A percentile compares a stretch with the other conserved stretches of the same genome.
phyloP scores from a whole-genome alignment of 441 rosid species.

The Arabidopsis hybrid region DNA sequence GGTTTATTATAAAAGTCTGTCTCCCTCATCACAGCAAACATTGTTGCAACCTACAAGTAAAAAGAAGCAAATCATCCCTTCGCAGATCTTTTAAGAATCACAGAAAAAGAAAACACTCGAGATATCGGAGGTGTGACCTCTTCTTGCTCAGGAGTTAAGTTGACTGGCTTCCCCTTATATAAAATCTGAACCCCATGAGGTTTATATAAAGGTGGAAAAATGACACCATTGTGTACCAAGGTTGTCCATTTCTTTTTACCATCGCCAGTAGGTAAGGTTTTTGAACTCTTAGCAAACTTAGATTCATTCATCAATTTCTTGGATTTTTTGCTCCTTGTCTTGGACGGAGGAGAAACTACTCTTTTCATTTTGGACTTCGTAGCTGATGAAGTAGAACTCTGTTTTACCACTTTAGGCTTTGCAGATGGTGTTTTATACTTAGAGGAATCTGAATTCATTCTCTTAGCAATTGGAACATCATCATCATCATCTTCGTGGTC shows the following conservation, averaged over 20 bases:
- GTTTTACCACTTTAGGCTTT: conserved; percentile 43
- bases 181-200: conserved; percentile 88
- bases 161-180: conserved; percentile 74
- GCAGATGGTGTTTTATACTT: conserved; percentile 52
- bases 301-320: conserved; percentile 66
- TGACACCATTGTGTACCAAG: conserved; percentile 91
- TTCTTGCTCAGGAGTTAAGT: conserved; percentile 83
- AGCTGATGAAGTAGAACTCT: conserved; percentile 34
- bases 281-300: conserved; percentile 66
- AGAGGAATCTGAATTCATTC: conserved; percentile 60
- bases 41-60: conserved; percentile 71
- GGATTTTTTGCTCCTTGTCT: conserved; percentile 52
- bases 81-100: conserved; percentile 9
- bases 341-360: conserved; percentile 58
- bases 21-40: conserved; percentile 96
- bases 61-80: conserved; percentile 13
- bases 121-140: conserved; percentile 51
- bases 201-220: conserved; percentile 85
- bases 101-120: conserved; percentile 1
- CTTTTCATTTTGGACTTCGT: conserved; percentile 54
- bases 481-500: conserved; percentile 62
- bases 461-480: conserved; percentile 68
- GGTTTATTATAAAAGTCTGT: conserved; percentile 79
- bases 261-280: conserved; percentile 78
- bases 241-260: conserved; percentile 97